phyloP scores from a whole-genome alignment of 2,329 filamentous ascomycete species.

The Calonectria leucothoes region DNA sequence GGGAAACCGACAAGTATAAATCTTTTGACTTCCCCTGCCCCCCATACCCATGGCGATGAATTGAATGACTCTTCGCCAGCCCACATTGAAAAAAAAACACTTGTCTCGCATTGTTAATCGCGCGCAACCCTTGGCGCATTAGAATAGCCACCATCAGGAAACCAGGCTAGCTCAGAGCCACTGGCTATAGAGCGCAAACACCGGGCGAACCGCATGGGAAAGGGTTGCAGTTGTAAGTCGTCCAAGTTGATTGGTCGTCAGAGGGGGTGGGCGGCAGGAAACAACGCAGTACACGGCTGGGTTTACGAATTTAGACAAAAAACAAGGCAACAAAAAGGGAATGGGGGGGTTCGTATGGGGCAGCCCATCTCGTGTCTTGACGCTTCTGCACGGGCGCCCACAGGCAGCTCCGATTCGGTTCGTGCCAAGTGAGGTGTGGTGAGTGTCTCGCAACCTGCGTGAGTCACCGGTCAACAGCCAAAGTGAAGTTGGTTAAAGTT shows the following conservation, averaged over 20 bases:
- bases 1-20: not conserved
- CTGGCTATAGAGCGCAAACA: not conserved
- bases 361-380: not conserved
- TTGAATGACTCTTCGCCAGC: slow-evolving; percentile 14
- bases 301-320: not conserved
- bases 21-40: no score
- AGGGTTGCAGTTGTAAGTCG: not conserved
- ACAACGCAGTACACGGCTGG: not conserved
- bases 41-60: slow-evolving; percentile 3
- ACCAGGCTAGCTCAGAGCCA: not conserved
- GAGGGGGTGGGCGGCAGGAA: no score
- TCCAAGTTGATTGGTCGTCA: not conserved
- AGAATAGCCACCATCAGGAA: not conserved
- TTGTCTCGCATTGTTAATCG: slow-evolving; percentile 5
- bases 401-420: not conserved
- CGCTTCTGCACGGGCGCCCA: not conserved
- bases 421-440: not conserved
- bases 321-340: not conserved
- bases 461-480: slow-evolving; percentile 28
- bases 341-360: not conserved
- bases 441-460: slow-evolving; percentile 1
- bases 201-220: not conserved
- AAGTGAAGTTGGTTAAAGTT: not conserved
- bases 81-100: slow-evolving; percentile 7
- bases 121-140: slow-evolving; percentile 11